Evolutionary conservation across 139 green algal species (phyloP).

Genomic region (Eudorina sp.): DNA sequence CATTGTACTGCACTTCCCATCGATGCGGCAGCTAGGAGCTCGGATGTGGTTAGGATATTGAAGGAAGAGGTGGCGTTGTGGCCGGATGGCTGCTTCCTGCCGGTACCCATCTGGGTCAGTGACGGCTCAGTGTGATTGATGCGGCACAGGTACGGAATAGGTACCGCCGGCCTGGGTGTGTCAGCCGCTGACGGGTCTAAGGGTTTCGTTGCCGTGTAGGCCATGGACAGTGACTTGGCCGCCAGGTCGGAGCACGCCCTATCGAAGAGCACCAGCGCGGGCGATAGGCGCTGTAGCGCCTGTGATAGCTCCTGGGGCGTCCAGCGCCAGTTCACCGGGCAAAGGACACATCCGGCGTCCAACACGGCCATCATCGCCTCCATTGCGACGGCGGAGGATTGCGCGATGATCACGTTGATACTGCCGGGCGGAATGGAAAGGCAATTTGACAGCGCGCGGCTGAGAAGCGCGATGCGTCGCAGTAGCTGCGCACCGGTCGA

Average conservation of each 20-base stretch:
- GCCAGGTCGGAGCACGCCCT: conserved; percentile 4
- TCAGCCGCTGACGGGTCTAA: too few species aligned
- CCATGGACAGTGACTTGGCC: not conserved
- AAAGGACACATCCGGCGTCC: conserved; percentile 75
- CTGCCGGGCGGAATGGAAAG: conserved; percentile 55
- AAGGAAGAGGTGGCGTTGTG: too few species aligned
- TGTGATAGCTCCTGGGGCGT: conserved; percentile 60
- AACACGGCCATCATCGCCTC: conserved; percentile 71
- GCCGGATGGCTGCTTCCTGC: too few species aligned
- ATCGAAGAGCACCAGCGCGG: conserved; percentile 50
- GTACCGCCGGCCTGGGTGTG: too few species aligned
- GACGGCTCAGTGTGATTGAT: too few species aligned
- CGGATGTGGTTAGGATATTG: too few species aligned
- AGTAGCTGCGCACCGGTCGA: conserved; percentile 46
- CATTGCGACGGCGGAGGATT: conserved; percentile 60
- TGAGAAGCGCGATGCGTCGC: conserved; percentile 59
- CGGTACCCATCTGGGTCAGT: too few species aligned
- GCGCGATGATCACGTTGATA: conserved; percentile 57
- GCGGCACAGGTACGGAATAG: too few species aligned
- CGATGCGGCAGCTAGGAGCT: too few species aligned
- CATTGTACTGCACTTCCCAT: too few species aligned
- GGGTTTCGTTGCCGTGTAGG: too few species aligned
- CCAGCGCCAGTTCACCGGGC: conserved; percentile 85
- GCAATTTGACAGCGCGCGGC: conserved; percentile 39
- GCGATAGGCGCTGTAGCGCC: conserved; percentile 60